Conservation (phyloP, 2,329 filamentous ascomycete genomes). For the Hymenoscyphus repandus region DNA sequence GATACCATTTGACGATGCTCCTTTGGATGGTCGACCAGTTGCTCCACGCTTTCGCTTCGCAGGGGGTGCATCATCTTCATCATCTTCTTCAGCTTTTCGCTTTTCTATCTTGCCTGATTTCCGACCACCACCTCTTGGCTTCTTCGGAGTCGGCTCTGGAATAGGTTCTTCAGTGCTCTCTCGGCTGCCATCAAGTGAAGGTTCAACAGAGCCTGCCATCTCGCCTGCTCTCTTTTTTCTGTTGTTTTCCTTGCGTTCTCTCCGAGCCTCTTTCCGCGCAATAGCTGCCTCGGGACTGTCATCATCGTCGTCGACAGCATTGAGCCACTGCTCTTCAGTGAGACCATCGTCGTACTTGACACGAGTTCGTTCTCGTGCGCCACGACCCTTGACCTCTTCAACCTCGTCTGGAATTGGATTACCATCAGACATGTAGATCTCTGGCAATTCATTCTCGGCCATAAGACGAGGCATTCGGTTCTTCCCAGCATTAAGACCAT, state of each 20-base stretch:
- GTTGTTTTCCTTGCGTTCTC: conserved; percentile 74
- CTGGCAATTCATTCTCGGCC: conserved; percentile 80
- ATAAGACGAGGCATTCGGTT: conserved; percentile 75
- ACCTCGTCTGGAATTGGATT: conserved; percentile 75
- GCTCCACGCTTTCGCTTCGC: conserved; percentile 74
- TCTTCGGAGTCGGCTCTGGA: conserved; percentile 61
- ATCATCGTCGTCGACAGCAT: conserved; percentile 95
- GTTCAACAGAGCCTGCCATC: conserved; percentile 41
- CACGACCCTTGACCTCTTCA: conserved; percentile 75
- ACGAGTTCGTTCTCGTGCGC: conserved; percentile 88
- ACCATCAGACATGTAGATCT: conserved; percentile 87
- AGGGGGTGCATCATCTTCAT: conserved; percentile 67
- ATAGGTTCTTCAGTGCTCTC: conserved; percentile 79
- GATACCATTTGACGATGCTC: conserved; percentile 40
- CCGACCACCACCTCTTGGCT: conserved; percentile 63
- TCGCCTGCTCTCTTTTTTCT: conserved; percentile 53
- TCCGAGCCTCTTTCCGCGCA: conserved; percentile 79
- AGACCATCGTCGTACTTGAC: conserved; percentile 96
- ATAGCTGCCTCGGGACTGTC: conserved; percentile 91
- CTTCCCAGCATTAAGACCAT: conserved; percentile 61
- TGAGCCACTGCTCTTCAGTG: conserved; percentile 98
- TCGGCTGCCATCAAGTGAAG: conserved; percentile 69
- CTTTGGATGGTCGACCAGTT: conserved; percentile 61
- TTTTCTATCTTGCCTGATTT: conserved; percentile 71
- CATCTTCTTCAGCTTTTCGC: conserved; percentile 65